Conservation (phyloP, 306 rosid species). For the Castanea crenata region DNA sequence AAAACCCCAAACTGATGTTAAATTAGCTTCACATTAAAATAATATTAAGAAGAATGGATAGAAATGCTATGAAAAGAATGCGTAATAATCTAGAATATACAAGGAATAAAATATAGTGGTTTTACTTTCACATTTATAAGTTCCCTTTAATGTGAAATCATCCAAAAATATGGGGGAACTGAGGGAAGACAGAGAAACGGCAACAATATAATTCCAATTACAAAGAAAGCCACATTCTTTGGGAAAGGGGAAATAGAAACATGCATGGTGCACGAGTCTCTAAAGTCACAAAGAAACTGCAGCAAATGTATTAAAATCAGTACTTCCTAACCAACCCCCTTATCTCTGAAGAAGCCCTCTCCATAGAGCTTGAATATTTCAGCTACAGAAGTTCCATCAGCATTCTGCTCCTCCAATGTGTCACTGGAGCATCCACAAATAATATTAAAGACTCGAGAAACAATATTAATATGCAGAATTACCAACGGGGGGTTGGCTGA, state of each 20-base stretch:
- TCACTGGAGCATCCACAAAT: slow-evolving; percentile 58
- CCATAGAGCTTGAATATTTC: slow-evolving; percentile 84
- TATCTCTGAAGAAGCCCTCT: slow-evolving; percentile 78
- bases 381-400: slow-evolving; percentile 67
- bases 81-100: too few relatives aligned
- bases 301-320: slow-evolving; percentile 5
- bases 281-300: slow-evolving; percentile 12
- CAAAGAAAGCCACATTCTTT: not conserved
- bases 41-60: too few relatives aligned
- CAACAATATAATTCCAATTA: not conserved
- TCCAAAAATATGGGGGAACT: too few relatives aligned
- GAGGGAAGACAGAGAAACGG: not conserved
- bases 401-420: slow-evolving; percentile 70
- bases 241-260: not conserved
- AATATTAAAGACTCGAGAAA: slow-evolving; percentile 20
- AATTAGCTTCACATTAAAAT: too few relatives aligned
- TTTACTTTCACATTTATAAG: not conserved
- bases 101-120: not conserved
- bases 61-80: too few relatives aligned
- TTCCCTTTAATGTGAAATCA: not conserved
- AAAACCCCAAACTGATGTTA: too few relatives aligned
- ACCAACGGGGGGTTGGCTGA: too few relatives aligned
- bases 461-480: slow-evolving; percentile 7
- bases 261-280: slow-evolving; percentile 5
- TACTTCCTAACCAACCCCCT: slow-evolving; percentile 65